Base-by-base conservation (phyloP, 305 asterid species). In the Salvia sclarea region DNA sequence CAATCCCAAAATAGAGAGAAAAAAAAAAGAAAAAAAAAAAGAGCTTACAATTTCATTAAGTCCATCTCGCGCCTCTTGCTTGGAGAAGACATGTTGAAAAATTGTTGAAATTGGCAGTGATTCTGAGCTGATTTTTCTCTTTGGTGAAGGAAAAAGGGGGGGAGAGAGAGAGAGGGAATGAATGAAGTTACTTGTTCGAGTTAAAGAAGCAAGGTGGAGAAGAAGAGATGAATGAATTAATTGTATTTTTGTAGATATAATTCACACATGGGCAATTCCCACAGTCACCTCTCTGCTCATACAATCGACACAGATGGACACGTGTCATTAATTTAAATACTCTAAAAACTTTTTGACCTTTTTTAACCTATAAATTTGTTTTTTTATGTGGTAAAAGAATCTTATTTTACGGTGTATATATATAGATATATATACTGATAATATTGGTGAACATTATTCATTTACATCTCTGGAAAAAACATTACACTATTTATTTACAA, bases 41-140 rank as follows among this genome's bases (percentile, higher is more conserved):
- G 62, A 68, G 58, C 17, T 76, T 68, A 82, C 87, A 82, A 63
- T 64, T 82, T 82, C 87, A 82, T 82, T 6, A 82, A 75, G 75
- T 82, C 87, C 87, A 82, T 82, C 80, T 82, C 87, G 56, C 87
- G 83, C 81, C 87, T 68, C 83, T 82, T 82, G 83, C 76, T 82
- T 63, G 87, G 87, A 52, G 87, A 82, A 80, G 87, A 82, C 87
- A 82, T 82, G 37, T 75, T 52, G 56, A 16, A 55, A 16, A 55
- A 37, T n/a, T 49, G 59, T 31, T 28, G 16, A 41, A 22, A 58
- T 30, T 56, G 40, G 50, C 63, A 48, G 38, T 66, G 54, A 69
- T 24, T 72, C 17, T 37, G 66, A 20, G 62, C n/a, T 21, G 44
- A 1, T 24, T 54, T 30, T n/a, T 4, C 17, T 21, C 22, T 40